Evolutionary conservation across 2,329 filamentous ascomycete genomes (phyloP), one percentile per base, ranked within the genome.

Genomic region (Trichoderma aggressivum): DNA sequence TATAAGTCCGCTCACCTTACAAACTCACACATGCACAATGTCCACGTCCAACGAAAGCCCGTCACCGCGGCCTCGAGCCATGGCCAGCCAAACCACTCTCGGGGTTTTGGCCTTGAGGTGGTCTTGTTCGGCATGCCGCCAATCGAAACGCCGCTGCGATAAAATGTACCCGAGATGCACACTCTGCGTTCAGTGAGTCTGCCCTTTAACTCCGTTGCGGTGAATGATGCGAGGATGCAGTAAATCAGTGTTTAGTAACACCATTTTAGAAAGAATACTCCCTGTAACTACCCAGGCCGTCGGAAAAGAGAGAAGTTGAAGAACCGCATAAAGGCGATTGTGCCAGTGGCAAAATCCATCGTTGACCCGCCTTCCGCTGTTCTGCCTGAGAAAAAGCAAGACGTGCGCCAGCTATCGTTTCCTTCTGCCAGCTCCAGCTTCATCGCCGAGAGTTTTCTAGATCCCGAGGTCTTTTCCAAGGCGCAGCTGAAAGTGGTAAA

Each of bases 61-160:
- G 64, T 58, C 53, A 18, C 36, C 53, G 7, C 26, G 6, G 47
- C 18, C 53, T 30, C 34, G 21, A 11, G 28, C 28, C 55, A 24
- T 59, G 65, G 30, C 14, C 3, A 7, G 34, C 28, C 28, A 34
- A 26, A 32, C 28, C 55, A 50, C 12, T 12, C 6, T 26, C 36
- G 55, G 21, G 1, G 56, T 21, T 28, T 34, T 59, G 65, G 53
- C 36, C 3, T 8, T 68, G 55, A 26, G 36, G 34, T 68, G 65
- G 65, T 70, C 71, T 2, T 72, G 71, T 56, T 55, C 56, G 12
- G 32, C 62, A 32, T 72, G 71, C 36, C 69, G 71, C 5, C 69
- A 62, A 10, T 63, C 69, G 5, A 72, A 72, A 53, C 55, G 71
- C 30, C 69, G 71, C 47, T 72, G 71, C 28, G 71, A 72, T 43